Evolutionary conservation across 2,329 filamentous ascomycete genomes (phyloP), one percentile per base, ranked within the genome.

Genomic region (Ophiocordyceps camponoti-rufipedis): DNA sequence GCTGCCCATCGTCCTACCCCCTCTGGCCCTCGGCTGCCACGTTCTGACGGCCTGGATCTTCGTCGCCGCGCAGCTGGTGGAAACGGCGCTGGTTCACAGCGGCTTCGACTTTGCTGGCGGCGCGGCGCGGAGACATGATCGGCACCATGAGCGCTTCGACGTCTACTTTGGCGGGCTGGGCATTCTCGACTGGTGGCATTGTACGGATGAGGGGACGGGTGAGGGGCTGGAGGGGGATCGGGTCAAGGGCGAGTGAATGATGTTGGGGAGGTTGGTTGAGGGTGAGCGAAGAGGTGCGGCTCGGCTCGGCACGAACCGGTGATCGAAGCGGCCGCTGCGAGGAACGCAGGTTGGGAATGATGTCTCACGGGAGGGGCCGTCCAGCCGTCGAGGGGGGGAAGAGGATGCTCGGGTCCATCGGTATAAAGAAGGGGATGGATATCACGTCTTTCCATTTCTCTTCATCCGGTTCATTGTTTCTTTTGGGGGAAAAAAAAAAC

Each of bases 61-160:
- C 48, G 49, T 74, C 41, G 64, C 60, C 0, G 62, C 59, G 13
- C 67, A 69, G 56, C 59, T 76, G 5, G 47, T 70, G 2, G 68
- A 75, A 55, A 74, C 73, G 41, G 60, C 63, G 4, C 70, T 67
- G 1, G 72, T 75, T 45, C 72, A 77, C 54, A 74, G 70, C 48
- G 74, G 73, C 7, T 76, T 72, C 53, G 71, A 75, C 44, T 75
- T 75, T 50, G 64, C 73, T 14, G 53, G 47, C 48, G 63, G 62
- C 47, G 63, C 54, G 45, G 71, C 71, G 0, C 61, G 58, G 50
- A 66, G 65, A 54, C 73, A 78, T 56, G 74, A 78, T 56, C 55
- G 67, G 29, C 74, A 78, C 51, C 73, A 77, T 56, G 71, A 75
- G 60, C 65, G 66, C 50, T 75, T 75, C 51, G 65, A 67, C 46